Base-by-base conservation (phyloP, 2,329 filamentous ascomycete species). In the Monosporascus ibericus region DNA sequence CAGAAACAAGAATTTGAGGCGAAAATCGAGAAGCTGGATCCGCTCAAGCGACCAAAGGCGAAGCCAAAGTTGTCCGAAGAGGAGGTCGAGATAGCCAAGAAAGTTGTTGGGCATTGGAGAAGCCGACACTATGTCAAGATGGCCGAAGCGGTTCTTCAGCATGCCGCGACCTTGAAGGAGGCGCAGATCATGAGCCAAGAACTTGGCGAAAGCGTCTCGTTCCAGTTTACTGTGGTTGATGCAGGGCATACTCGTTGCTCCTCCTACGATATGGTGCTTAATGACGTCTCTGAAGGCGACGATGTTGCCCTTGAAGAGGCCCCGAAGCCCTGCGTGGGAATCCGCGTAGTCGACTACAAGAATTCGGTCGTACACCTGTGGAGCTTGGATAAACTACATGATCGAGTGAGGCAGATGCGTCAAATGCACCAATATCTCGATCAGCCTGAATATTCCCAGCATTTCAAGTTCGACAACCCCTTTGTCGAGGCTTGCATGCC, bases 111-210 rank as follows among this genome's bases (percentile, higher is more conserved):
- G 55, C 85, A 87, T 60, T 99, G 94, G 94, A 84, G 85, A 55
- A 80, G 87, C 60, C 85, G 90, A 30, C 88, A 90, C 63, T 96
- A 92, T 63, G 90, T 99, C 53, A 86, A 87, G 51, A 96, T 99
- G 89, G 92, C 92, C 3, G 94, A 97, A 69, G 84, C 86, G 2
- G 86, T 97, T 27, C 75, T 99, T 46, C 91, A 95, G 65, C 87
- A 95, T 67, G 92, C 92, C 3, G 85, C 89, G 7, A 82, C 86
- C 27, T 71, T 99, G 53, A 99, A 99, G 68, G 94, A 99, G 70
- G 94, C 94, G 1, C 94, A 99, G 66, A 86, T 99, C 55, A 94
- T 99, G 90, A 95, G 92, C 73, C 92, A 96, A 62, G 90, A 95
- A 63, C 88, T 99, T 74, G 89, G 94, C 60, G 94, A 96, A 68